Evolutionary conservation across 352 stramenopile species (phyloP), one percentile per base, ranked within the genome.

Genomic region (Pythium scleroteichum): DNA sequence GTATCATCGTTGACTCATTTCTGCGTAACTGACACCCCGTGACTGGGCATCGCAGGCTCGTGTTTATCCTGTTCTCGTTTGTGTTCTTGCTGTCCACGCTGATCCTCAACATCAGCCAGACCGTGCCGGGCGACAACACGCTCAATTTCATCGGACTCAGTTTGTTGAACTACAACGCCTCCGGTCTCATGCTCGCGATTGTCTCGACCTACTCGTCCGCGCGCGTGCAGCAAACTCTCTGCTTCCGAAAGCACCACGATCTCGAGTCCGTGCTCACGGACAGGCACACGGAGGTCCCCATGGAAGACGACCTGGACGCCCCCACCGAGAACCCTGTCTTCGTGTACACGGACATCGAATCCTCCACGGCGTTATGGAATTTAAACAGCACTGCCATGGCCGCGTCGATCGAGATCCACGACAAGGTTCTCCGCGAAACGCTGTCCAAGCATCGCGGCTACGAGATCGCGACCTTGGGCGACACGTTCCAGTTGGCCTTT

Each of bases 401-500:
- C 4, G 4, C 17, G 3, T 50, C 59, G 4, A 66, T 24, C 29
- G 50, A 66, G 20, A 40, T 66, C 19, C 67, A 74, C 38, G 67
- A 75, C 51, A 61, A 61, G 16, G 52, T 73, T 16, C 48, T 73
- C 8, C 53, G 66, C 0, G 51, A 45, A 2, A 38, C 64, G 23
- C 49, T 73, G 41, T 49, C 56, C 22, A 70, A 69, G 19, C 76
- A 87, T 26, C 69, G 69, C 33, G 79, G 79, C 13, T 89, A 89
- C 52, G 79, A 89, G 55, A 86, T 89, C 57, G 85, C 79, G 22
- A 89, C 79, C 2, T 67, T 66, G 0, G 79, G 79, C 2, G 79
- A 89, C 23, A 69, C 79, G 2, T 89, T 89, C 60, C 77, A 87
- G 20, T 29, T 89, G 13, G 77, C 77, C 1, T 89, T 89, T 44